phyloP scores from a whole-genome alignment of 768 basidiomycete species.

The Tricholoma terreum region DNA sequence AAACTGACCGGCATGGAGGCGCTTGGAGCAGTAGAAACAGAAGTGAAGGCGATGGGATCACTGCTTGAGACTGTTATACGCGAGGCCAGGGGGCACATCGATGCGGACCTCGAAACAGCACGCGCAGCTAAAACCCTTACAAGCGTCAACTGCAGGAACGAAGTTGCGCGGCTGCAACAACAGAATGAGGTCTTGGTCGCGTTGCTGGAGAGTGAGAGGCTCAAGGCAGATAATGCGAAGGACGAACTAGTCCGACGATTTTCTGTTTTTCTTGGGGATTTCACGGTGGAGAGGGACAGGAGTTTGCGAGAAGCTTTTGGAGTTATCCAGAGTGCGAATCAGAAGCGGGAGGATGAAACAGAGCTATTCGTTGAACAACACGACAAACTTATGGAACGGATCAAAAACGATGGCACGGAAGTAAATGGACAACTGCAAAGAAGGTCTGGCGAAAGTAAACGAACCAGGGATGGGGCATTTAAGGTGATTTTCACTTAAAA shows the following conservation, averaged over 20 bases:
- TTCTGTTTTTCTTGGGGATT: conserved; percentile 68
- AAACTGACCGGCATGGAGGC: conserved; percentile 41
- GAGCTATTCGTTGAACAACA: conserved; percentile 48
- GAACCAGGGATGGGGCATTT: conserved; percentile 52
- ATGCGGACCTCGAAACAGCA: conserved; percentile 50
- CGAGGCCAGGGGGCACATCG: conserved; percentile 56
- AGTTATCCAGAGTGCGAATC: conserved; percentile 53
- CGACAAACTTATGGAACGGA: conserved; percentile 39
- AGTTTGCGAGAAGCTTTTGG: conserved; percentile 58
- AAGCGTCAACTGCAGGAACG: conserved; percentile 43
- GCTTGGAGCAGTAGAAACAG: conserved; percentile 52
- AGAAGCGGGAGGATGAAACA: conserved; percentile 49
- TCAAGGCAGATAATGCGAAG: conserved; percentile 62
- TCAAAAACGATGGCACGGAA: conserved; percentile 40
- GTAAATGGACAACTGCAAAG: conserved; percentile 41
- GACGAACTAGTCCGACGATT: conserved; percentile 75
- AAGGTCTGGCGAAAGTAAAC: conserved; percentile 47
- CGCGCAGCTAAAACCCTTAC: conserved; percentile 47
- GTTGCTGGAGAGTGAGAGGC: conserved; percentile 64
- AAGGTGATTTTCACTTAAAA: conserved; percentile 42
- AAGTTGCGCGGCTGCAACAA: conserved; percentile 59
- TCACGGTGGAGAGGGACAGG: conserved; percentile 63
- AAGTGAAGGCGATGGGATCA: conserved; percentile 54
- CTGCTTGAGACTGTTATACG: conserved; percentile 59
- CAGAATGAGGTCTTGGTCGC: conserved; percentile 67